Conservation (phyloP, 2,329 filamentous ascomycete genomes). For the Aspergillus aculeatinus region DNA sequence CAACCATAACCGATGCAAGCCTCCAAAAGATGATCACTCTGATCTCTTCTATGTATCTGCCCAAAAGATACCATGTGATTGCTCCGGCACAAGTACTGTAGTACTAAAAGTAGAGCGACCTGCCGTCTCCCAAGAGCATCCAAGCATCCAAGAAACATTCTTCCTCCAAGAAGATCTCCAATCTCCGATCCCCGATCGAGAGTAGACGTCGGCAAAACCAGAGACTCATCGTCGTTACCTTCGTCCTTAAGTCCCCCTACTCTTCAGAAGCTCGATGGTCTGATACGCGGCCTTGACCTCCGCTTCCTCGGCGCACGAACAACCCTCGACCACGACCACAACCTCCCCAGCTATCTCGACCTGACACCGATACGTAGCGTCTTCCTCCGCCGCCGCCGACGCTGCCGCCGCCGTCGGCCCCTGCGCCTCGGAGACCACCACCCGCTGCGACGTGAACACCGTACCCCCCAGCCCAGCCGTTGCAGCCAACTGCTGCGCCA, state of each 20-base stretch:
- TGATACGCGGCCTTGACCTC: constrained; percentile 27
- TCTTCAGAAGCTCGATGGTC: constrained; percentile 17
- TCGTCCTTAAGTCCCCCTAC: background rate
- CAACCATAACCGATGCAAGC: too few species aligned
- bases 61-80: too few species aligned
- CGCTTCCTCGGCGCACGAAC: constrained; percentile 30
- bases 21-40: too few species aligned
- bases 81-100: too few species aligned
- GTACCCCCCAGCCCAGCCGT: background rate
- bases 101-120: too few species aligned
- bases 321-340: constrained; percentile 24
- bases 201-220: background rate
- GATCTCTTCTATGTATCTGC: too few species aligned
- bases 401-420: constrained; percentile 17
- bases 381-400: constrained; percentile 10
- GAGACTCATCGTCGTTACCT: background rate
- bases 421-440: constrained; percentile 18
- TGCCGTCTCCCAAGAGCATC: too few species aligned
- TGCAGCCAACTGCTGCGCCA: constrained; percentile 59
- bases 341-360: constrained; percentile 17
- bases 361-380: constrained; percentile 22
- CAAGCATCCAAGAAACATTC: too few species aligned
- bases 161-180: background rate
- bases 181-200: background rate
- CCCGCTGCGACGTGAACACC: constrained; percentile 10